Evolutionary conservation across 106 monocot species (phyloP), one percentile per base, ranked within the genome.

Genomic region (Triglochin maritima): DNA sequence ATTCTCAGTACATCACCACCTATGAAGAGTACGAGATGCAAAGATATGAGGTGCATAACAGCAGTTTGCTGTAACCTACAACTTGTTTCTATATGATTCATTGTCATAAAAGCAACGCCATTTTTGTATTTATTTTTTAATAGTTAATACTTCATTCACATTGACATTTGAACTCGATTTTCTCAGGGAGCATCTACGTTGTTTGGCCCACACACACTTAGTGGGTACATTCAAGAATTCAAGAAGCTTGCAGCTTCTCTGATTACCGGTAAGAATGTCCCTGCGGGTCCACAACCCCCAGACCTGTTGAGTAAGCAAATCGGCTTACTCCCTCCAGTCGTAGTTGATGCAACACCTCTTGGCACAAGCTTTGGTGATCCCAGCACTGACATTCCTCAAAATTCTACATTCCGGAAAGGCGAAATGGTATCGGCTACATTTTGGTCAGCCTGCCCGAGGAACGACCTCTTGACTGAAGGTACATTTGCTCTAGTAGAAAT

Each of bases 141-240:
- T 29, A 29, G 29, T 29, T 29, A 29, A 29, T 29, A 29, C 29
- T 29, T 29, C 29, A 29, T 29, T 1, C 1, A 29, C 29, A 29
- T 29, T 29, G 29, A 29, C 29, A 29, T 29, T 29, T 29, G 44
- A 4, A 45, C 45, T 59, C 17, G 29, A 17, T 55, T 50, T 51
- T 60, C 11, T 50, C 76, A 94, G 94, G 94, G 89, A 56, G 94
- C 94, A 17, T 94, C 94, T 12, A 89, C 94, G 3, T 67, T 94
- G 50, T 94, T 80, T 42, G 94, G 94, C 9, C 89, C 94, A 0
- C 87, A 94, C 72, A 89, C 94, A 4, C 80, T 89, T 9, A 85
- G 72, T 53, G 94, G 82, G 5, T 89, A 94, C 74, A 94, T 89
- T 57, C 94, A 94, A 63, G 94, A 94, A 67, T 94, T 94, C 78